phyloP scores from a whole-genome alignment of 1,139 yeast genomes.

The Scheffersomyces illinoinensis region DNA sequence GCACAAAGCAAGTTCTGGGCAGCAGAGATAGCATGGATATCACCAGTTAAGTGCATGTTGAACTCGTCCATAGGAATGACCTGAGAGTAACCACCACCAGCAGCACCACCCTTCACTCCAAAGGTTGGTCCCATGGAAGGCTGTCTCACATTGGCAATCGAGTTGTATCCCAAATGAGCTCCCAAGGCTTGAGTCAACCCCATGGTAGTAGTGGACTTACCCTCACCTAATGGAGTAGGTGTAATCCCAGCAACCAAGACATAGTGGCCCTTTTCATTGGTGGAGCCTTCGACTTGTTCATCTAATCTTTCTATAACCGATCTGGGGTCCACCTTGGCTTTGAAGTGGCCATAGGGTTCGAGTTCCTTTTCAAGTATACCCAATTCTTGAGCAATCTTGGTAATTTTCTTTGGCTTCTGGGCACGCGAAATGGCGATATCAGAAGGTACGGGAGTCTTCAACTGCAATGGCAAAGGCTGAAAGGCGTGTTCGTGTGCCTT shows the following conservation, averaged over 20 bases:
- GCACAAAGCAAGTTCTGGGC: conserved; percentile 82
- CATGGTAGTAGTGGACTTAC: conserved; percentile 78
- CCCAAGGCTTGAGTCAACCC: conserved; percentile 80
- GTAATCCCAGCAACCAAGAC: conserved; percentile 80
- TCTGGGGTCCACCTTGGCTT: conserved; percentile 70
- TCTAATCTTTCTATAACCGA: conserved; percentile 56
- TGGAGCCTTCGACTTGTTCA: conserved; percentile 51
- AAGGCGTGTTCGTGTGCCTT: conserved; percentile 46
- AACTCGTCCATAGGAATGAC: conserved; percentile 89
- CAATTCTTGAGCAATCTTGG: conserved; percentile 62
- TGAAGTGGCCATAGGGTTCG: conserved; percentile 72
- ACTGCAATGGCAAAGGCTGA: conserved; percentile 50
- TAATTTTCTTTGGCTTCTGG: conserved; percentile 68
- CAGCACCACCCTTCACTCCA: conserved; percentile 89
- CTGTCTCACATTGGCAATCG: conserved; percentile 80
- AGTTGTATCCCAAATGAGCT: conserved; percentile 66
- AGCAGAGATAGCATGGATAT: conserved; percentile 78
- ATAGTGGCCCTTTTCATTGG: conserved; percentile 53
- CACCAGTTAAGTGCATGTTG: conserved; percentile 84
- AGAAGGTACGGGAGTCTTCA: conserved; percentile 66
- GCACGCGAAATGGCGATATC: conserved; percentile 75
- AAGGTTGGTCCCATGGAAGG: conserved; percentile 90
- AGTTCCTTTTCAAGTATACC: conserved; percentile 63
- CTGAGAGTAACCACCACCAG: conserved; percentile 86
- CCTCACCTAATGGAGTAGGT: conserved; percentile 83